Evolutionary conservation across 495 filamentous ascomycete genomes (phyloP).

Genomic region (Aspergillus haitiensis): DNA sequence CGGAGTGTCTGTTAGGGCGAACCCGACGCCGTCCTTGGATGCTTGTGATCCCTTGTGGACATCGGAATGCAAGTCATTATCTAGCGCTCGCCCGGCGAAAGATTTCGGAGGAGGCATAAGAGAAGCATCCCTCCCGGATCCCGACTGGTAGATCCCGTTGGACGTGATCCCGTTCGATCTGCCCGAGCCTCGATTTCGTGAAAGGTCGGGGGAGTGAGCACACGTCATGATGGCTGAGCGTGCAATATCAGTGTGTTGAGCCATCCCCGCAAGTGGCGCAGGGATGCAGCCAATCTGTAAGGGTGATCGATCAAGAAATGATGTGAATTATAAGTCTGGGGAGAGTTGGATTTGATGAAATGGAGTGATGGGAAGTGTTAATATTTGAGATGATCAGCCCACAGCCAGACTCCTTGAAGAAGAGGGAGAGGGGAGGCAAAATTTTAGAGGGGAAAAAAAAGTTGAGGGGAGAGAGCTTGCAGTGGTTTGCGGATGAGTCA

Average conservation of each 20-base stretch:
- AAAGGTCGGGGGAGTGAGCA: conserved; percentile 36
- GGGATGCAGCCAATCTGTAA: conserved; percentile 22
- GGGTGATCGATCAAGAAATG: conserved; percentile 10
- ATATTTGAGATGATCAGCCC: neutral
- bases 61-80: conserved; percentile 50
- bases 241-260: conserved; percentile 46
- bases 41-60: conserved; percentile 44
- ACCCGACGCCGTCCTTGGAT: conserved; percentile 55
- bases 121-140: conserved; percentile 36
- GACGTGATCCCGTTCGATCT: conserved; percentile 27
- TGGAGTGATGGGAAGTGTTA: neutral
- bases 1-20: conserved; percentile 66
- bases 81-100: conserved; percentile 49
- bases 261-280: conserved; percentile 28
- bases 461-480: conserved; percentile 8
- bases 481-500: conserved; percentile 31
- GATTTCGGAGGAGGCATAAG: conserved; percentile 46
- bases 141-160: conserved; percentile 27
- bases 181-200: conserved; percentile 11
- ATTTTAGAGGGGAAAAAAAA: conserved; percentile 4
- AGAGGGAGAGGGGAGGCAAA: neutral
- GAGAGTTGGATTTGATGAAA: neutral
- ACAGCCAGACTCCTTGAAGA: conserved; percentile 1
- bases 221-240: conserved; percentile 60
- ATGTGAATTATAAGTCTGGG: neutral